Base-by-base conservation (phyloP, 1,284 basidiomycete species). In the Fomitiporia mediterranea region DNA sequence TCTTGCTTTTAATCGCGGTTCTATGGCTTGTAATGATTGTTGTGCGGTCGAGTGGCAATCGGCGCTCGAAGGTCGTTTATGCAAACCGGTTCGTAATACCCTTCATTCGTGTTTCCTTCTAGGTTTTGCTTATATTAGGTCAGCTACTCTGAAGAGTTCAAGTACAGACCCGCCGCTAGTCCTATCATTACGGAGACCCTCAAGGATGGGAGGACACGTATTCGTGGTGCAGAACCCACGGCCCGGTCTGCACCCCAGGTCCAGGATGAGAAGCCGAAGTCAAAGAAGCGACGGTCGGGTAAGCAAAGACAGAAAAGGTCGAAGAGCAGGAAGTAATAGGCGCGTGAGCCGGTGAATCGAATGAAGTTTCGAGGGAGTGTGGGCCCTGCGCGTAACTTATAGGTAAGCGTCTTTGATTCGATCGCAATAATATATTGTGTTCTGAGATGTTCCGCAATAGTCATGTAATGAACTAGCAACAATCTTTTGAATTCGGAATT, bases 111-210 rank as follows among this genome's bases (percentile, higher is more conserved):
- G 13, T 6, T 21, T 11, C 4, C 19, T 13, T n/a, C 7, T 44
- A n/a, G 4, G 40, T 34, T 27, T 32, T 7, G 30, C 30, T 17
- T 27, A 19, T 15, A 34, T 35, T 30, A 2, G 35, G 72, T 67
- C 28, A 86, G 84, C 60, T 87, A 86, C 64, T 86, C 83, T 25
- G 78, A 81, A 57, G 79, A 84, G 46, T 74, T 74, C 68, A 83
- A 81, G 65, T 86, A 74, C 65, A 71, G 84, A 56, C 84, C 84
- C 1, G 84, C 84, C 17, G 84, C 83, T 9, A 82, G 79, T 59
- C 84, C 84, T n/a, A 70, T 86, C 46, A 72, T 86, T 58, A 84
- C 82, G 0, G 82, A 86, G 65, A 75, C 68, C 6, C 64, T 86
- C 55, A 78, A 77, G 60, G 82, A 84, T 63, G 83, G 83, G 0